Conservation (phyloP, 768 basidiomycete genomes). For the Coprinopsis sp. region DNA sequence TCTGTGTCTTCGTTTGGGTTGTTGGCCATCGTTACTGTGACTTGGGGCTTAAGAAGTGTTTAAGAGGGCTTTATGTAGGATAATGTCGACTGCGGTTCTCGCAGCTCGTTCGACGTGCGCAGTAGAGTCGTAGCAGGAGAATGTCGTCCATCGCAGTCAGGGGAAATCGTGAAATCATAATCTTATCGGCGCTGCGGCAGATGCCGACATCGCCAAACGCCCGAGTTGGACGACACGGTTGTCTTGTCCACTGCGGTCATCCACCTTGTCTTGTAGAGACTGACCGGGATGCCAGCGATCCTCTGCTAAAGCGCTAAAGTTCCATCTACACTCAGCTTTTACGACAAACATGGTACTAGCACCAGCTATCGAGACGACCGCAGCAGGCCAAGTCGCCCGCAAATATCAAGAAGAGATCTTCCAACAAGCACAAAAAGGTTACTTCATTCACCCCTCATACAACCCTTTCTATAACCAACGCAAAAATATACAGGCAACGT, state of each 20-base stretch:
- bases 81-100: neutral
- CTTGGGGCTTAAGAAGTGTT: neutral
- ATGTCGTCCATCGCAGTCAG: neutral
- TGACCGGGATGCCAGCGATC: too few species aligned
- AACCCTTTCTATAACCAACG: neutral
- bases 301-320: too few species aligned
- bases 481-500: constrained; percentile 47
- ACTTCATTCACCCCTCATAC: neutral
- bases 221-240: neutral
- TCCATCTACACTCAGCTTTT: too few species aligned
- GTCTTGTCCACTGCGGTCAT: too few species aligned
- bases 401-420: constrained; percentile 74
- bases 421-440: constrained; percentile 50
- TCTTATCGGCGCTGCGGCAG: too few species aligned
- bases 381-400: constrained; percentile 26
- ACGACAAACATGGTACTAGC: neutral
- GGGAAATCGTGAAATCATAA: neutral
- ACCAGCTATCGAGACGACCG: neutral
- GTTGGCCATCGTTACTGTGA: constrained; percentile 44
- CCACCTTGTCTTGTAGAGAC: too few species aligned
- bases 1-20: constrained; percentile 94
- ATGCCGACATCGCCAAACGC: neutral
- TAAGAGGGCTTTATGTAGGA: neutral
- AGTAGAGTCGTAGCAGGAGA: neutral
- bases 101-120: neutral